Base-by-base conservation (phyloP, 2,329 filamentous ascomycete genomes). In the Colletotrichum destructivum region DNA sequence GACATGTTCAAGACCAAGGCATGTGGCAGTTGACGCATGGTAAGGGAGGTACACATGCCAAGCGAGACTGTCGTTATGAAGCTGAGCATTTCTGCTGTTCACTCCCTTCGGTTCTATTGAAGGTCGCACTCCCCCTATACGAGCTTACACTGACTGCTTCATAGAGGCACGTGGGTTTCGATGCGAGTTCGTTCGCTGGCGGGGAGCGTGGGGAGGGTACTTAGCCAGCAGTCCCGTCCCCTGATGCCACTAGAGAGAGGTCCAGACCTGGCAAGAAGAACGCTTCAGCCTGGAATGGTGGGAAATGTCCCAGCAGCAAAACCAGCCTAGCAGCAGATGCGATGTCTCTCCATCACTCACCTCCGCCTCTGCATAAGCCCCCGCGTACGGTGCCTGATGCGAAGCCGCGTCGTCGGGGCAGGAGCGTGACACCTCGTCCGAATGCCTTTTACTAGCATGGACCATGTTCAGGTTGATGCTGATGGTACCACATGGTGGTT, bases 351-450 rank as follows among this genome's bases (percentile, higher is more conserved):
- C 60, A 38, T 5, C 26, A 21, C 40, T 38, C 8, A 11, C 56
- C 23, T 18, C 46, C 47, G n/a, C 9, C n/a, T 35, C 18, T 49
- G 15, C 26, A 35, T 47, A 15, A 35, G 7, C 31, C 18, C 23
- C 42, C 16, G 54, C 23, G 55, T 13, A 44, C 18, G 31, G 57
- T 46, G 65, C 65, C 46, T 44, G 31, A 18, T 56, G 13, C 23
- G 11, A 47, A 21, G 40, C 60, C 38, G 61, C 60, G 26, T 51
- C 16, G 35, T 56, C 8, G 35, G 57, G 60, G 23, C 60, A 64
- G n/a, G 47, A 56, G 35, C 51, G 51, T 69, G 66, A 69, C 61
- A 49, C 18, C 42, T 42, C 49, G 18, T 38, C 21, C 35, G 35
- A 31, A 35, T 44, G 31, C 35, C 9, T 44, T 26, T 51, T 23